A percentile compares a stretch with the other conserved stretches of the same genome.
These are phyloP conservation scores for Byssothecium circinans DNA, from an alignment of 2,329 filamentous ascomycete species.

Conservation along the genomic window DNA sequence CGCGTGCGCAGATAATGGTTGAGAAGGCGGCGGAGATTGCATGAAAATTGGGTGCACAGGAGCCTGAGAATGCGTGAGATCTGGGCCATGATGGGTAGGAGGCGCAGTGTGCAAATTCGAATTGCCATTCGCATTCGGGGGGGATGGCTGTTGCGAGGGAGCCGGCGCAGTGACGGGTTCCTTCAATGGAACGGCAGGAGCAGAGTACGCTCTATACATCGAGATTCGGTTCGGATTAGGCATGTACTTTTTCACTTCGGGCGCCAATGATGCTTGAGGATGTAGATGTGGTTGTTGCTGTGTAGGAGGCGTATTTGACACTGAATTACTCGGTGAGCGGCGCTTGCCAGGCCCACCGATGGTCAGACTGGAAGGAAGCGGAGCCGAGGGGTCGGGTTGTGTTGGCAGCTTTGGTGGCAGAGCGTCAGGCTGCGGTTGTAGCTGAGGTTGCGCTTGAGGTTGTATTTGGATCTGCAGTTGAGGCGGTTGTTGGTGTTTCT, in stretches of 20 bases:
- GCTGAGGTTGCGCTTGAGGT: background rate
- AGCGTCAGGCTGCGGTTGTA: background rate
- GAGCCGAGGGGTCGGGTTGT: slow-evolving; percentile 3
- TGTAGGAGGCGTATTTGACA: background rate
- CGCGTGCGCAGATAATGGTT: background rate
- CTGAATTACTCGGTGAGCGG: slow-evolving; percentile 3
- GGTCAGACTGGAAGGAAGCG: slow-evolving; percentile 25
- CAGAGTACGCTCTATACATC: slow-evolving; percentile 27
- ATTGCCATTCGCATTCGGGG: too few species aligned
- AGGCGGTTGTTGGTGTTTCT: background rate
- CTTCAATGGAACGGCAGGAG: slow-evolving; percentile 11
- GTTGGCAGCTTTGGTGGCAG: slow-evolving; percentile 5
- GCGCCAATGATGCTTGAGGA: background rate
- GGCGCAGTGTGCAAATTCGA: background rate
- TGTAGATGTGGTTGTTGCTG: slow-evolving; percentile 1
- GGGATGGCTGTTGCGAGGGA: slow-evolving; percentile 2
- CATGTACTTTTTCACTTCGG: background rate
- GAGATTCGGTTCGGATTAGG: slow-evolving; percentile 12
- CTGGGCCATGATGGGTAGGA: background rate
- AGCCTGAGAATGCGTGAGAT: background rate
- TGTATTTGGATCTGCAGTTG: background rate
- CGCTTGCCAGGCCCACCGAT: slow-evolving; percentile 15
- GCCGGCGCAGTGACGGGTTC: slow-evolving; percentile 3
- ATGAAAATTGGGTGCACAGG: slow-evolving; percentile 1
- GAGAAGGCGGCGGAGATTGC: background rate